phyloP scores from a whole-genome alignment of 2,329 filamentous ascomycete species.

The Zymoseptoria crescenta region DNA sequence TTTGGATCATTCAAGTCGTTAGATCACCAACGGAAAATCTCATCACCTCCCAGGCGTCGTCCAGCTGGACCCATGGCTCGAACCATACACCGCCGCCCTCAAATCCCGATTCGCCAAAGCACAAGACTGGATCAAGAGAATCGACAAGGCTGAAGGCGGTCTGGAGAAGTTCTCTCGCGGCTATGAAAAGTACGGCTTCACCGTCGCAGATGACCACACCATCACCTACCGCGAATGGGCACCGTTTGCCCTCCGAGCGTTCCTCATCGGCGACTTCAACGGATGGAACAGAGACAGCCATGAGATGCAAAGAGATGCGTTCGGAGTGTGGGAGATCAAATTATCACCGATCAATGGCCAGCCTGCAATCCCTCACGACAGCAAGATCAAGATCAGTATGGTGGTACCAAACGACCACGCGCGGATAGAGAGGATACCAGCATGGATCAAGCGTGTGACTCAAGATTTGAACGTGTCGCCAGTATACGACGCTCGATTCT shows the following conservation, averaged over 20 bases:
- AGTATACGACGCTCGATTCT: slow-evolving; percentile 90
- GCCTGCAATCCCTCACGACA: slow-evolving; percentile 80
- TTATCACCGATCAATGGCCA: slow-evolving; percentile 69
- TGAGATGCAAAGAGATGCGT: slow-evolving; percentile 78
- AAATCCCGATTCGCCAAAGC: slow-evolving; percentile 69
- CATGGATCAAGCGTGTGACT: slow-evolving; percentile 96
- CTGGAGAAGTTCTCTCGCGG: slow-evolving; percentile 87
- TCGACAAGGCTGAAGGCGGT: slow-evolving; percentile 78
- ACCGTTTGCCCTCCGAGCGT: slow-evolving; percentile 76
- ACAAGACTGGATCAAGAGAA: slow-evolving; percentile 76
- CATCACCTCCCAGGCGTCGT: slow-evolving; percentile 60
- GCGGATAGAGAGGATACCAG: slow-evolving; percentile 77
- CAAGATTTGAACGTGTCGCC: slow-evolving; percentile 86
- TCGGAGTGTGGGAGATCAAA: slow-evolving; percentile 77
- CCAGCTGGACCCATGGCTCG: slow-evolving; percentile 80
- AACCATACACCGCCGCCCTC: slow-evolving; percentile 72
- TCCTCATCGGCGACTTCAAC: slow-evolving; percentile 92
- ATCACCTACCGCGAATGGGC: slow-evolving; percentile 95
- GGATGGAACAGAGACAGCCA: slow-evolving; percentile 77
- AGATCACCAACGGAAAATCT: slow-evolving; percentile 12
- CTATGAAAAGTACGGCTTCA: slow-evolving; percentile 78
- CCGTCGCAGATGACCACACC: slow-evolving; percentile 71
- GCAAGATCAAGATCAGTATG: slow-evolving; percentile 89
- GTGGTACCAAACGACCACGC: slow-evolving; percentile 66
- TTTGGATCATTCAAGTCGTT: background rate